Base-by-base conservation (phyloP, 371 early-diverging fungal genomes). In the Rhizopus delemar region DNA sequence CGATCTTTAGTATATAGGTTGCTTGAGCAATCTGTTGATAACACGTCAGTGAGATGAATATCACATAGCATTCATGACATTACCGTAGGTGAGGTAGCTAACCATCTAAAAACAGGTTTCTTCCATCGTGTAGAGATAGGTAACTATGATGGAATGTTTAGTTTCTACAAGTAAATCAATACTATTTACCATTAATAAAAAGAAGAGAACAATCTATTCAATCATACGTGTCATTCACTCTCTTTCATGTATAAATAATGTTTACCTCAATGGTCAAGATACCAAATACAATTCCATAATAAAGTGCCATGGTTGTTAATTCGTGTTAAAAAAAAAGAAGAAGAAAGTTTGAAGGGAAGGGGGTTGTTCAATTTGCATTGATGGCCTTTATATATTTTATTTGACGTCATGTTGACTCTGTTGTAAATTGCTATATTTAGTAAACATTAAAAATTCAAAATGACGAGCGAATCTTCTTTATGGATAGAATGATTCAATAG, bases 41-140 rank as follows among this genome's bases (percentile, higher is more conserved):
- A 46, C 39, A 66, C 15, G 7, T 15, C 41, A 4, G 50, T 54
- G 36, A 56, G 45, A 34, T 8, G 16, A 12, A 16, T 22, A 8
- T 41, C 36, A 51, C 45, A 32, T 31, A 51, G 39, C 4, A 12
- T 3, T 13, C 7, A 2, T 29, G 29, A 5, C 7, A 7, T 15
- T 70, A 76, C 72, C 7, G 68, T 5, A 9, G 63, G 71, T n/a
- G 81, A 81, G 29, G 65, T 71, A 31, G 77, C 70, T 38, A 82
- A 48, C 71, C 77, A 80, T 31, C 77, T 78, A 45, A 84, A 77
- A 32, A 78, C 67, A 7, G 75, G 74, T 38, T 77, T 77, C 63
- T 83, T 67, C 83, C 81, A 83, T 16, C 73, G 69, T 53, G 68
- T 63, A 36, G 84, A 82, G 41, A 84, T 60, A 29, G 84, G 84